Evolutionary conservation across 805 yeast species (phyloP).

Genomic region (Candida awuae): DNA sequence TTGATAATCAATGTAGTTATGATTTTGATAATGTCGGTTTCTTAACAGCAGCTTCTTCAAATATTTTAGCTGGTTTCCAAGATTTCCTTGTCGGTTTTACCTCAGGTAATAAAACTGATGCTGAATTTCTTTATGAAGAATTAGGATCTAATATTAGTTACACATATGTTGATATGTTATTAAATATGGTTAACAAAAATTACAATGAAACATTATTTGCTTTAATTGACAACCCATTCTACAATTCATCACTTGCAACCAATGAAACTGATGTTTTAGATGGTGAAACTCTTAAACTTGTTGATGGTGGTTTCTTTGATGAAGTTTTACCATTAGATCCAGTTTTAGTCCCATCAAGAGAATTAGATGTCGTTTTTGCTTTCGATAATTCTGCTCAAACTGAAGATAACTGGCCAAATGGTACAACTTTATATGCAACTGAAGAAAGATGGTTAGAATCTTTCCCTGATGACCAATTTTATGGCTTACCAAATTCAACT

Average conservation of each 20-base stretch:
- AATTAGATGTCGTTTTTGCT: constrained; percentile 55
- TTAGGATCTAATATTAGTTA: constrained; percentile 17
- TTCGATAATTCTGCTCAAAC: constrained; percentile 62
- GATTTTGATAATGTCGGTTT: constrained; percentile 77
- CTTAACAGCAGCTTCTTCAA: constrained; percentile 68
- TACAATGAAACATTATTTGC: constrained; percentile 37
- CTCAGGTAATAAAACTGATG: constrained; percentile 8
- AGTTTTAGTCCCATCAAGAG: constrained; percentile 48
- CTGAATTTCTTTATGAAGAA: constrained; percentile 5
- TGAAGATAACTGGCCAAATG: constrained; percentile 52
- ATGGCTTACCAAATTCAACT: constrained; percentile 56
- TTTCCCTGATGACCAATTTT: constrained; percentile 53
- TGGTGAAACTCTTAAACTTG: constrained; percentile 15
- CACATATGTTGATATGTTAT: constrained; percentile 11
- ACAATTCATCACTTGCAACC: constrained; percentile 25
- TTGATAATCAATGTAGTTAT: constrained; percentile 39
- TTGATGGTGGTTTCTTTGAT: constrained; percentile 29
- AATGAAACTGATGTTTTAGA: constrained; percentile 18
- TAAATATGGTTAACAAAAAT: constrained; percentile 36
- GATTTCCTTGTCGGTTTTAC: constrained; percentile 11
- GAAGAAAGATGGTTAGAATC: constrained; percentile 40
- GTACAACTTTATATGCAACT: constrained; percentile 45
- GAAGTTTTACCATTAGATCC: constrained; percentile 63
- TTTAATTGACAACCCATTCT: constrained; percentile 39
- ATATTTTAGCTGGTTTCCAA: constrained; percentile 39